Evolutionary conservation across 441 rosid genomes (phyloP).

Genomic region (Euphorbia celastroides): DNA sequence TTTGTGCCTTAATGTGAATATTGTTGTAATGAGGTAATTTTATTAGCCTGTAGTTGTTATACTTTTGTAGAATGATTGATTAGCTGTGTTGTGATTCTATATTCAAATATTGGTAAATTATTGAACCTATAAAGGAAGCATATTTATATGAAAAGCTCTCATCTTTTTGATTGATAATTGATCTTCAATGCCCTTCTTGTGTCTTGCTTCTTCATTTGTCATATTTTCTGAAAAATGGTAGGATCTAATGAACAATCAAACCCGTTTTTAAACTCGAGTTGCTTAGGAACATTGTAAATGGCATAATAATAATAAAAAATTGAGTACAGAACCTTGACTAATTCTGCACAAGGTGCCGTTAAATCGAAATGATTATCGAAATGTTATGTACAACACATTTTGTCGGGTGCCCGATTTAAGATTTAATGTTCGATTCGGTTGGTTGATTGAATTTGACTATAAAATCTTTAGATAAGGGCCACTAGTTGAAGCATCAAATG

Average conservation of each 20-base stretch:
- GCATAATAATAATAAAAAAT: slow-evolving; percentile 8
- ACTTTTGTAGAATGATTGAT: slow-evolving; percentile 18
- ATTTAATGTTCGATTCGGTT: slow-evolving; percentile 12
- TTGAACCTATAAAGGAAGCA: slow-evolving; percentile 23
- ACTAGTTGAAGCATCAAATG: slow-evolving; percentile 39
- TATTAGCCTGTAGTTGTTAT: slow-evolving; percentile 27
- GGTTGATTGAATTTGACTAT: slow-evolving; percentile 30
- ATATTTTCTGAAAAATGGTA: too few relatives aligned
- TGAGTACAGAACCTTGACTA: slow-evolving; percentile 4
- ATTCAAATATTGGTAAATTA: slow-evolving; percentile 23
- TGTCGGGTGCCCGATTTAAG: neutral
- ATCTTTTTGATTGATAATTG: slow-evolving; percentile 13
- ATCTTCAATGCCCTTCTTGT: slow-evolving; percentile 14
- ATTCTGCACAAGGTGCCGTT: too few relatives aligned
- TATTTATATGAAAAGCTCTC: slow-evolving; percentile 19
- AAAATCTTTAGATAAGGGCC: slow-evolving; percentile 31
- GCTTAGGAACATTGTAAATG: slow-evolving; percentile 9
- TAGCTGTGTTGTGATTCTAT: slow-evolving; percentile 26
- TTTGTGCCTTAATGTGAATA: slow-evolving; percentile 30
- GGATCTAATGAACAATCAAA: too few relatives aligned
- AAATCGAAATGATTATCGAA: slow-evolving; percentile 14
- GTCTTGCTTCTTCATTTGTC: slow-evolving; percentile 11
- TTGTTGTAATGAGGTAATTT: slow-evolving; percentile 17
- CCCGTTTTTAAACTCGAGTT: too few relatives aligned
- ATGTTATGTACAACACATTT: neutral